Conservation (phyloP, 371 early-diverging fungal genomes). For the Fennellomyces sp. region DNA sequence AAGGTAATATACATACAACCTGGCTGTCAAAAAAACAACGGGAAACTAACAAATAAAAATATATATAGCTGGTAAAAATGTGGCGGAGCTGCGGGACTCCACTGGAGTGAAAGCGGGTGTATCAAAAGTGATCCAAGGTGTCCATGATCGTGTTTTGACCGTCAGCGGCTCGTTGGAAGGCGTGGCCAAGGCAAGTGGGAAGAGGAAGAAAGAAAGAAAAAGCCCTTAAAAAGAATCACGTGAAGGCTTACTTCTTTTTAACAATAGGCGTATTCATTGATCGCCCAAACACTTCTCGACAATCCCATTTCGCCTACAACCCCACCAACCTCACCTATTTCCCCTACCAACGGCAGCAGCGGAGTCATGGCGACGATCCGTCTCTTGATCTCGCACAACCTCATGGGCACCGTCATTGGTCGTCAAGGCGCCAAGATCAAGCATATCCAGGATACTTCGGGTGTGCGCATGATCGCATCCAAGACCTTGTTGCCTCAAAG, state of each 20-base stretch:
- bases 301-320: slow-evolving; percentile 46
- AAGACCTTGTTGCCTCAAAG: slow-evolving; percentile 87
- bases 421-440: slow-evolving; percentile 87
- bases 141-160: slow-evolving; percentile 86
- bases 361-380: slow-evolving; percentile 53
- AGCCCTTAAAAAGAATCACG: too few relatives aligned
- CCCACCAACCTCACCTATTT: slow-evolving; percentile 36
- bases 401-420: slow-evolving; percentile 90
- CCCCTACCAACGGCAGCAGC: slow-evolving; percentile 7
- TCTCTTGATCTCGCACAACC: slow-evolving; percentile 80
- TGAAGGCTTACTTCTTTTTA: too few relatives aligned
- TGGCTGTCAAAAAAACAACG: too few relatives aligned
- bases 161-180: slow-evolving; percentile 78
- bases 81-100: slow-evolving; percentile 80
- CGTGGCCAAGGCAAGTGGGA: slow-evolving; percentile 64
- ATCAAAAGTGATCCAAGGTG: slow-evolving; percentile 84
- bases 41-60: not conserved
- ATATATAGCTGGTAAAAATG: slow-evolving; percentile 73
- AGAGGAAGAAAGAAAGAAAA: not conserved
- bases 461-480: slow-evolving; percentile 82
- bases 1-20: slow-evolving; percentile 47
- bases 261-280: slow-evolving; percentile 41
- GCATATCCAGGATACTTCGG: slow-evolving; percentile 83
- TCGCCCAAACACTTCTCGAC: slow-evolving; percentile 83
- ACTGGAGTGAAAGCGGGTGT: slow-evolving; percentile 88